Evolutionary conservation across 1,284 basidiomycete species (phyloP), one percentile per base, ranked within the genome.

Genomic region (Ceratobasidium sp.): DNA sequence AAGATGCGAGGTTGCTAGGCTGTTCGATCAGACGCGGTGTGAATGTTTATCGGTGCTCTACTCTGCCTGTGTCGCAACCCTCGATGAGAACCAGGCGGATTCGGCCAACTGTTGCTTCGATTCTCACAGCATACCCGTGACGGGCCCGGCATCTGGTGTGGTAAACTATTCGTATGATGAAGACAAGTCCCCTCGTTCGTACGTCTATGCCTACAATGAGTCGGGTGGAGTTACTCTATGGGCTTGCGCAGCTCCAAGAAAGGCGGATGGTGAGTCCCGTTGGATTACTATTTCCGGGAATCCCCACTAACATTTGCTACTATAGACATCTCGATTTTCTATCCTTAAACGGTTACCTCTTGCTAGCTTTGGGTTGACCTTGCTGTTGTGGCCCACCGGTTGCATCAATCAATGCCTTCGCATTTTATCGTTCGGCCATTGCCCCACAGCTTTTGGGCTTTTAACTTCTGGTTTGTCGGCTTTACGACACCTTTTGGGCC

Each of bases 161-260:
- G 62, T 66, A 4, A 78, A 78, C 77, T 81, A 82, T 81, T 80
- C 82, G 78, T 80, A 34, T 22, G n/a, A 52, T 44, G 57, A 90
- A 81, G 77, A 79, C 56, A 85, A 83, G 77, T 90, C 89, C 82
- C 88, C 87, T 3, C 86, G 87, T 76, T 83, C 88, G 0, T 90
- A 90, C 78, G 89, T 85, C 1, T 90, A 90, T 79, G 88, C 89
- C 3, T 90, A 83, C 79, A 89, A 90, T 78, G 89, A 90, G 80
- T 81, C 84, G 4, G 87, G 85, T 78, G 86, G 85, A 0, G 88
- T 87, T 19, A 88, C 88, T 15, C 83, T 90, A 44, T 89, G 83
- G 83, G 88, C 85, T 1, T 90, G 89, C 81, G 77, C 83, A 62
- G 83, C 86, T 19, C 76, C 79, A 34, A 81, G 11, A n/a, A 11